Percentiles rank a stretch among this genome's conserved stretches.
phyloP scores from a whole-genome alignment of 2,329 filamentous ascomycete species.

The Penicillium brasilianum region DNA sequence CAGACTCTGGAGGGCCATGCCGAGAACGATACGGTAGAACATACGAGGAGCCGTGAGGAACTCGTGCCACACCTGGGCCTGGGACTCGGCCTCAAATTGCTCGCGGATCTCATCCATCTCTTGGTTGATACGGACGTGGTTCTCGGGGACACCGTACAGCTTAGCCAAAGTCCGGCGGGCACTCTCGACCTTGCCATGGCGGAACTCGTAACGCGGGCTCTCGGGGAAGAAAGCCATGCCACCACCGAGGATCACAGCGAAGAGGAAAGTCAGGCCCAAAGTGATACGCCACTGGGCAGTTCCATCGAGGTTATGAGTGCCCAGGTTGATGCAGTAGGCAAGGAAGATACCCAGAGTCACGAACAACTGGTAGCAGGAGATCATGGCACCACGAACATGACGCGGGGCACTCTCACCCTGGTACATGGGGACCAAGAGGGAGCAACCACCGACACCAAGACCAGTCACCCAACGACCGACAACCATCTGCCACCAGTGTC shows the following conservation, averaged over 20 bases:
- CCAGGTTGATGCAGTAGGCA: slow-evolving; percentile 53
- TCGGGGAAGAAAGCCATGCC: slow-evolving; percentile 64
- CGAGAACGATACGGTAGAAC: slow-evolving; percentile 50
- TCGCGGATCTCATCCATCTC: slow-evolving; percentile 62
- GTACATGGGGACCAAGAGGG: slow-evolving; percentile 54
- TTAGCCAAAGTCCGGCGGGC: slow-evolving; percentile 59
- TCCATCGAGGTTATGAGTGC: slow-evolving; percentile 43
- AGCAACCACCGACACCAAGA: slow-evolving; percentile 52
- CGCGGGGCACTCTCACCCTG: slow-evolving; percentile 53
- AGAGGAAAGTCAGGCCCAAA: slow-evolving; percentile 64
- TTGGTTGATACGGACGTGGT: slow-evolving; percentile 58
- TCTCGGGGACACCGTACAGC: slow-evolving; percentile 60
- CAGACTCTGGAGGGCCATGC: slow-evolving; percentile 49
- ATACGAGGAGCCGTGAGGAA: slow-evolving; percentile 53
- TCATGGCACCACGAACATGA: slow-evolving; percentile 53
- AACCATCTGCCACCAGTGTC: slow-evolving; percentile 50
- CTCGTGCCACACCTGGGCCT: slow-evolving; percentile 47
- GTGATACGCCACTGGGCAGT: slow-evolving; percentile 58
- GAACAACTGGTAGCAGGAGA: slow-evolving; percentile 55
- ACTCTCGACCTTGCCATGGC: slow-evolving; percentile 57
- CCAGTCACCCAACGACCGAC: slow-evolving; percentile 52
- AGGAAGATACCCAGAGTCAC: slow-evolving; percentile 55
- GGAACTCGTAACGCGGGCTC: slow-evolving; percentile 63
- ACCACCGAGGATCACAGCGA: slow-evolving; percentile 58
- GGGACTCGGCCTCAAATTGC: slow-evolving; percentile 60